phyloP scores from a whole-genome alignment of 345 rosid species.

The Streptanthus diversifolius region DNA sequence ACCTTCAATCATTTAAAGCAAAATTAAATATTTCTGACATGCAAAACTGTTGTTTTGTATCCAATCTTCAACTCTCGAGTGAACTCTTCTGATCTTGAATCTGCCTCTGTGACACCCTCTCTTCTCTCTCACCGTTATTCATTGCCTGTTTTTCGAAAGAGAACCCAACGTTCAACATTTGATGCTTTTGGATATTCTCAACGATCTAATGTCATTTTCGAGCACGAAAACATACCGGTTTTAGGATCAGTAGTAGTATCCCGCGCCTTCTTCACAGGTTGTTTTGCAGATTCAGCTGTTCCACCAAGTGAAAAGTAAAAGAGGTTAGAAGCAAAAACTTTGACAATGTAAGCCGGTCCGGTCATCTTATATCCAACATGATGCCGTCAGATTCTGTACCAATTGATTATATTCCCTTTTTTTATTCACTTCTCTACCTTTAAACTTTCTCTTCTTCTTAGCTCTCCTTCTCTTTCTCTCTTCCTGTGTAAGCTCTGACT shows the following conservation, averaged over 20 bases:
- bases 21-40: not conserved
- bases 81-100: not conserved
- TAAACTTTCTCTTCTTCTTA: conserved; percentile 81
- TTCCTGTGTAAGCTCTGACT: conserved; percentile 68
- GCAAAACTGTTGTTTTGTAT: conserved; percentile 21
- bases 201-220: not conserved
- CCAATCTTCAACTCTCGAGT: conserved; percentile 13
- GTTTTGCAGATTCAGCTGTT: conserved; percentile 59
- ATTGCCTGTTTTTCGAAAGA: conserved; percentile 8
- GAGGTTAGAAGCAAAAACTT: not conserved
- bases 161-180: not conserved
- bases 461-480: conserved; percentile 98
- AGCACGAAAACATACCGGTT: conserved; percentile 38
- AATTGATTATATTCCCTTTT: not conserved
- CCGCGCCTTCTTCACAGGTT: conserved; percentile 47
- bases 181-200: not conserved
- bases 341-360: not conserved
- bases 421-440: conserved; percentile 47
- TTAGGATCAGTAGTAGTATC: conserved; percentile 13
- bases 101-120: not conserved
- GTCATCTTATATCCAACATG: not conserved
- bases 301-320: conserved; percentile 1
- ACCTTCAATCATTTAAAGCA: not conserved
- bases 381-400: not conserved
- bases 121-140: conserved; percentile 15